phyloP scores from a whole-genome alignment of 108 stramenopile genomes.

The Skeletonema marinoi region DNA sequence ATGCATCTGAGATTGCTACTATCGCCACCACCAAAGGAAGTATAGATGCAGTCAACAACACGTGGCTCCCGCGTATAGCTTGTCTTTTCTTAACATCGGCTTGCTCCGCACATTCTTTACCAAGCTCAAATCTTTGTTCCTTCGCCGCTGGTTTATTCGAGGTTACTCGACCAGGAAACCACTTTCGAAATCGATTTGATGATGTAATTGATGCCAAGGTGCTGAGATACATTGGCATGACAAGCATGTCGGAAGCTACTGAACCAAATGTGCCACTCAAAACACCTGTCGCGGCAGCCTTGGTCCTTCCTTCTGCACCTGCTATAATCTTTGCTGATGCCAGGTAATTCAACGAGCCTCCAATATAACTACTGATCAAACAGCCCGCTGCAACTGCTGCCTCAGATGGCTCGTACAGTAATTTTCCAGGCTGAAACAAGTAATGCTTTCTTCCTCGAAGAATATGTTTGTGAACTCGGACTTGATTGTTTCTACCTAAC shows the following conservation, averaged over 20 bases:
- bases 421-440: conserved; percentile 24
- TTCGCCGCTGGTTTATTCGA: not conserved
- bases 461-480: conserved; percentile 20
- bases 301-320: not conserved
- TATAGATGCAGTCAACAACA: not conserved
- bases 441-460: conserved; percentile 22
- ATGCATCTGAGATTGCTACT: not conserved
- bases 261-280: conserved; percentile 32
- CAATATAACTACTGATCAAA: conserved; percentile 30
- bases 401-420: conserved; percentile 14
- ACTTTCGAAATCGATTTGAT: conserved; percentile 15
- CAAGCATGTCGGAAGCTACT: conserved; percentile 31
- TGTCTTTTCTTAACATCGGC: not conserved
- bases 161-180: conserved; percentile 24
- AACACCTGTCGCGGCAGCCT: conserved; percentile 3
- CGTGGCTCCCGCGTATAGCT: not conserved
- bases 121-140: not conserved
- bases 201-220: conserved; percentile 6
- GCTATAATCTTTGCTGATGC: conserved; percentile 25
- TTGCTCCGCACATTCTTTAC: not conserved
- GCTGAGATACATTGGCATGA: conserved; percentile 25
- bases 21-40: not conserved
- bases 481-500: conserved; percentile 20
- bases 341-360: conserved; percentile 29
- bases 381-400: conserved; percentile 41